Evolutionary conservation across 2,329 filamentous ascomycete species (phyloP), one percentile per base, ranked within the genome.

Genomic region (Lomentospora prolificans): DNA sequence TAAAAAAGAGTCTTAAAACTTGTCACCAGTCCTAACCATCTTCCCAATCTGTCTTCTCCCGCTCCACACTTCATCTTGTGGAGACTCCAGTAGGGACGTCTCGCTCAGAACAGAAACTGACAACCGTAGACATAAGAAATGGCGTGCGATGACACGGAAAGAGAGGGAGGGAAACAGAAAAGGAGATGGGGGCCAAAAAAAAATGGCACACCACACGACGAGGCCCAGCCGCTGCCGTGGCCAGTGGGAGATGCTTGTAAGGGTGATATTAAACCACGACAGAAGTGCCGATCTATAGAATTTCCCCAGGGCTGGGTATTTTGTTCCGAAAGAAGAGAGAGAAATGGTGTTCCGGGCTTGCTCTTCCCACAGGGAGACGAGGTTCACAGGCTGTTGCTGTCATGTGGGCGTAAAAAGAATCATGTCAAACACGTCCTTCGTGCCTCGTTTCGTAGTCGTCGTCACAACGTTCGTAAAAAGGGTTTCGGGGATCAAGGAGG

Each of bases 391-490:
- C 14, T 46, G 41, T 22, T n/a, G 22, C 17, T 48, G 30, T 48
- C 7, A 25, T 48, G 6, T 25, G 24, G 14, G 44, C 17, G 44
- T 22, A 9, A 28, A 14, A 8, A 22, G 17, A 14, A 48, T 55
- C 53, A 50, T 55, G 53, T 36, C 53, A 55, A 55, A 55, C 41
- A 50, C 50, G 53, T 25, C 41, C 53, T 44, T 48, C 48, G 19
- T 51, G 48, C 48, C 44, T 51, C 48, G 48, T 52, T 53, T 53
- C 53, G 17, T 48, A 51, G 41, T 46, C 36, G 24, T 30, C 52
- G 30, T 39, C 51, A 25, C 33, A 53, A 39, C 14, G 28, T 25
- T 25, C 51, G 51, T 27, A 44, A 44, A 53, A 48, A 48, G 10
- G 44, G 44, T 22, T 33, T 7, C 7, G 44, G 17, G 41, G 19